Conservation (phyloP, 2,329 filamentous ascomycete genomes). For the Exophiala sp. region DNA sequence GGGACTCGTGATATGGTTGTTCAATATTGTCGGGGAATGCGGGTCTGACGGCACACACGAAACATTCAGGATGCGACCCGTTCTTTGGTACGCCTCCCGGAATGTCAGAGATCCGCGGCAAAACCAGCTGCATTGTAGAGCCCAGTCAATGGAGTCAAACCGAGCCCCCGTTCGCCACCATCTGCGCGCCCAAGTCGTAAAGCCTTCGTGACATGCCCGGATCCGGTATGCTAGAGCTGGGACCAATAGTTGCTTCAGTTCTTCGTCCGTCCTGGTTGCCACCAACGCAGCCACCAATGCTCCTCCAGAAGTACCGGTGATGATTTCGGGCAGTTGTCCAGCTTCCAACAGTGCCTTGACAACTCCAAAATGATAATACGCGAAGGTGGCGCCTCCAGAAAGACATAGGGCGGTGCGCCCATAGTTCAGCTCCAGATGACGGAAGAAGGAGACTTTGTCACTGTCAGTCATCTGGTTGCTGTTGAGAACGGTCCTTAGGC, state of each 20-base stretch:
- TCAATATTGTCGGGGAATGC: conserved; percentile 83
- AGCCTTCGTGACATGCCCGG: conserved; percentile 73
- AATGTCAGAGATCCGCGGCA: conserved; percentile 88
- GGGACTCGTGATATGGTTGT: conserved; percentile 90
- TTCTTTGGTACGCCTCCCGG: conserved; percentile 86
- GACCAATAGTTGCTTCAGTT: conserved; percentile 76
- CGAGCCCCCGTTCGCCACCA: conserved; percentile 92
- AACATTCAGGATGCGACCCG: conserved; percentile 90
- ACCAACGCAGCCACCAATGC: conserved; percentile 82
- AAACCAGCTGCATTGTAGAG: conserved; percentile 79
- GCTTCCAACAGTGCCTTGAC: conserved; percentile 84
- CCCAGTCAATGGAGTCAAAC: conserved; percentile 93
- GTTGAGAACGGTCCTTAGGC: conserved; percentile 61
- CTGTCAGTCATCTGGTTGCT: conserved; percentile 63
- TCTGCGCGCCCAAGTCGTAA: conserved; percentile 67
- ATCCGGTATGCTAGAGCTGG: conserved; percentile 82
- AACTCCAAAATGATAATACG: conserved; percentile 94
- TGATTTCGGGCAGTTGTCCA: conserved; percentile 79
- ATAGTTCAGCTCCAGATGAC: conserved; percentile 82
- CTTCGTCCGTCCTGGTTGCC: conserved; percentile 84
- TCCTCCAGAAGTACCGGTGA: conserved; percentile 92
- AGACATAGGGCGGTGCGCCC: conserved; percentile 88
- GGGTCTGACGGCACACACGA: conserved; percentile 94
- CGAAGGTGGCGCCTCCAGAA: conserved; percentile 88
- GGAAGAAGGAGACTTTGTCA: conserved; percentile 76